A percentile compares a stretch with the other conserved stretches of the same genome.
phyloP scores from a whole-genome alignment of 768 basidiomycete genomes.

The Lactarius tabidus region DNA sequence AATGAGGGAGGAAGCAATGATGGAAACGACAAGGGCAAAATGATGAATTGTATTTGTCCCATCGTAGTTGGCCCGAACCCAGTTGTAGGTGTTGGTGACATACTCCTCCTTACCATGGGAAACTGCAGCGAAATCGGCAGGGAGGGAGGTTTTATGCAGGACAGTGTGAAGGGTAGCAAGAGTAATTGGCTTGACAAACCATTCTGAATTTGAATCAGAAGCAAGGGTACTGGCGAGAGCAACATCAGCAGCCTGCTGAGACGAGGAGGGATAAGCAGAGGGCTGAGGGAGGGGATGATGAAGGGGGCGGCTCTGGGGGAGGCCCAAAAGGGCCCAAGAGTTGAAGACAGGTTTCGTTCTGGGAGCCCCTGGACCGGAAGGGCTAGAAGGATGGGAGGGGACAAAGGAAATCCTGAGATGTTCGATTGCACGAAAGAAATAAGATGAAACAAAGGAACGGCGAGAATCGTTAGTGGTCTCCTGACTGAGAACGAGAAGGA shows the following conservation, averaged over 20 bases:
- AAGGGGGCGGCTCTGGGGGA: not conserved
- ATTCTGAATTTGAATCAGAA: not conserved
- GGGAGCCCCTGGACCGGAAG: not conserved
- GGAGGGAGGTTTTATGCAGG: no score
- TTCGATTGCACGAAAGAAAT: not conserved
- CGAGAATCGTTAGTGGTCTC: no score
- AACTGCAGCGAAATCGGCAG: no score
- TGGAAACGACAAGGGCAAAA: no score
- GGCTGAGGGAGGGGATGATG: not conserved
- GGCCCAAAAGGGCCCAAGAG: not conserved
- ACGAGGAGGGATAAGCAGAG: not conserved
- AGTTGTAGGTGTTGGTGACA: no score
- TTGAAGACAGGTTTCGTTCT: not conserved
- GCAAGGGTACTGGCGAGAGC: not conserved
- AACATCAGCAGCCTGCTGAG: not conserved
- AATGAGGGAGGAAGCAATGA: no score
- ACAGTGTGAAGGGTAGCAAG: no score
- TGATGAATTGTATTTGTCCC: no score
- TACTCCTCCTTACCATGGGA: no score
- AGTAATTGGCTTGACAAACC: not conserved
- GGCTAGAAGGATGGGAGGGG: not conserved
- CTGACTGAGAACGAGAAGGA: not conserved
- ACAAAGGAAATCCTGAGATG: not conserved
- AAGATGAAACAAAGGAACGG: no score
- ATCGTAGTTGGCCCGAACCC: no score